Percentiles rank a stretch among this genome's conserved stretches.
phyloP scores from a whole-genome alignment of 2,329 filamentous ascomycete species.

The Westerdykella aurantiaca region DNA sequence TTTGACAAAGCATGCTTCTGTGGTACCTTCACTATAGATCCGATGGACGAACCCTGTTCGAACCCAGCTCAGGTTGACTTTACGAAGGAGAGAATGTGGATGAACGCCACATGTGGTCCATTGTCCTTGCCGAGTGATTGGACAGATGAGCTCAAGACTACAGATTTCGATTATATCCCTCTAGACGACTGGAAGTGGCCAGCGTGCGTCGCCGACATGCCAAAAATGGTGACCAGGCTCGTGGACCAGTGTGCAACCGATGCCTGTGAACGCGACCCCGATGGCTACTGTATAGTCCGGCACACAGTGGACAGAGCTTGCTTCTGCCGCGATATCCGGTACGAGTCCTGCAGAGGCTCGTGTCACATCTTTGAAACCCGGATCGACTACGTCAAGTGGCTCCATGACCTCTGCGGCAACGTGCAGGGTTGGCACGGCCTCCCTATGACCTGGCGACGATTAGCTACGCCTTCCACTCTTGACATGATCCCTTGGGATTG shows the following conservation, averaged over 20 bases:
- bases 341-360: conserved; percentile 21
- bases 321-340: conserved; percentile 25
- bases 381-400: conserved; percentile 30
- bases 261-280: conserved; percentile 26
- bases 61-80: conserved; percentile 11
- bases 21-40: conserved; percentile 12
- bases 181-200: conserved; percentile 28
- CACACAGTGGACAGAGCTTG: conserved; percentile 25
- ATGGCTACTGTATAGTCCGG: conserved; percentile 27
- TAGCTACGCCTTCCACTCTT: too few relatives aligned
- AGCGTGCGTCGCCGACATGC: conserved; percentile 16
- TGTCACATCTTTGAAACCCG: conserved; percentile 30
- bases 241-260: conserved; percentile 24
- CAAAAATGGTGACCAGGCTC: conserved; percentile 14
- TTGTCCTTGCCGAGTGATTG: conserved; percentile 19
- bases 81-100: conserved; percentile 28
- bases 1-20: conserved; percentile 34
- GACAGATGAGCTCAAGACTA: conserved; percentile 23
- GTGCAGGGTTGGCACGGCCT: conserved; percentile 22
- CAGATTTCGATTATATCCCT: conserved; percentile 22
- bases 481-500: too few relatives aligned
- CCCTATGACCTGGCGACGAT: too few relatives aligned
- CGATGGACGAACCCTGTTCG: conserved; percentile 14
- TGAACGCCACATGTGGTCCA: conserved; percentile 28
- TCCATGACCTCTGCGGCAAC: conserved; percentile 25